Evolutionary conservation across 768 basidiomycete species (phyloP), one percentile per base, ranked within the genome.

Genomic region (Kwoniella sp.): DNA sequence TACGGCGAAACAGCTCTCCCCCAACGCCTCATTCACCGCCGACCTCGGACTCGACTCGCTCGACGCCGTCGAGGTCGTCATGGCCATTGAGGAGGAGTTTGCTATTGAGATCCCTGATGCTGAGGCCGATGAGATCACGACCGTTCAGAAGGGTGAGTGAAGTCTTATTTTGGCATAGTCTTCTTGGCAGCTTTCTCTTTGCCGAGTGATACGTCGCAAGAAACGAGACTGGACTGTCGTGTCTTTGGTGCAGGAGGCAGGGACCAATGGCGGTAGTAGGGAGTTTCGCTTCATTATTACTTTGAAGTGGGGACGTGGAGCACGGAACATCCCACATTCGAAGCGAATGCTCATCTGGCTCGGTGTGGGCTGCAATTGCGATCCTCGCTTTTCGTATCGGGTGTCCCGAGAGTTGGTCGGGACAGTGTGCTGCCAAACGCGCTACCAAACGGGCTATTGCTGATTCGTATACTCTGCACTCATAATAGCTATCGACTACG

Each of bases 51-150:
- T 96, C 31, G 96, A 99, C 82, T 97, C 93, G 74, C 84, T 99
- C 79, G 96, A 99, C 81, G 87, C 93, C 22, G 94, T 99, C 22
- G 96, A 99, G 82, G 93, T 97, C 28, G 91, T 98, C 74, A 96
- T 99, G 93, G 93, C 95, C 45, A 89, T 99, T 72, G 96, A 99
- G 83, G 96, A 98, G 92, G 96, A 98, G 77, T 99, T 99, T 80
- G 85, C 87, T 29, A 94, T 99, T 79, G 96, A 98, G 82, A 99
- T 99, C 76, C 95, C 96, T 17, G 96, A 99, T 76, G 88, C 86
- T 38, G 96, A 99, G 81, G 95, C 94, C 11, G 95, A 97, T 81
- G 88, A 88, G 74, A 97, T 98, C 78, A 88, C 87, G 75, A 93
- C 91, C 7, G 91, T 98, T 58, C 86, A 87, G 72, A 90, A 97